These are phyloP conservation scores for Rhizophagus sp. DNA, from an alignment of 192 early-diverging fungal genomes.

Conservation along the genomic window DNA sequence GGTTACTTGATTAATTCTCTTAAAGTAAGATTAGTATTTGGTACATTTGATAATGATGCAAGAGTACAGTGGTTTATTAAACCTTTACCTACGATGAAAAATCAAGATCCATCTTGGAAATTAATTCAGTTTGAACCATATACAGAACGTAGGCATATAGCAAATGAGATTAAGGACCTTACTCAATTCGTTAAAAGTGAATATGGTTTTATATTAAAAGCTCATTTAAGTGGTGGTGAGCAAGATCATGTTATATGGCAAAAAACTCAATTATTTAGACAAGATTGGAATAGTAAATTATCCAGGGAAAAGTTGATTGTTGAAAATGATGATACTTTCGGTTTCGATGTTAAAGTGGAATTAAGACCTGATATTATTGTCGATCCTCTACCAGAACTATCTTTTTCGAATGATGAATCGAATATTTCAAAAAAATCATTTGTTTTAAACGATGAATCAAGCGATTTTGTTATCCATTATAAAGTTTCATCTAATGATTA, in stretches of 20 bases:
- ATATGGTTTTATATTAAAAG: slow-evolving; percentile 4
- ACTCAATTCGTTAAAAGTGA: neutral
- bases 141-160: neutral
- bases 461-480: slow-evolving; percentile 7
- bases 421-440: neutral
- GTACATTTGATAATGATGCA: neutral
- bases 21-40: neutral
- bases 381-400: slow-evolving; percentile 1
- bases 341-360: neutral
- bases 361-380: neutral
- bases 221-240: neutral
- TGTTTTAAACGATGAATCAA: slow-evolving; percentile 6
- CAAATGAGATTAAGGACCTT: neutral
- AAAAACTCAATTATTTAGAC: slow-evolving; percentile 6
- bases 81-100: neutral
- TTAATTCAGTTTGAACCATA: neutral
- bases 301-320: neutral
- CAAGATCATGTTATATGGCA: neutral
- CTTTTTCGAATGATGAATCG: neutral
- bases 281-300: neutral
- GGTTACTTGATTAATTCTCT: neutral
- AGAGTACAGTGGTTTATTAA: neutral
- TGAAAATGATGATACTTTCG: neutral
- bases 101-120: neutral
- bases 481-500: neutral